phyloP scores from a whole-genome alignment of 441 rosid genomes.

The Populus trichocarpa region DNA sequence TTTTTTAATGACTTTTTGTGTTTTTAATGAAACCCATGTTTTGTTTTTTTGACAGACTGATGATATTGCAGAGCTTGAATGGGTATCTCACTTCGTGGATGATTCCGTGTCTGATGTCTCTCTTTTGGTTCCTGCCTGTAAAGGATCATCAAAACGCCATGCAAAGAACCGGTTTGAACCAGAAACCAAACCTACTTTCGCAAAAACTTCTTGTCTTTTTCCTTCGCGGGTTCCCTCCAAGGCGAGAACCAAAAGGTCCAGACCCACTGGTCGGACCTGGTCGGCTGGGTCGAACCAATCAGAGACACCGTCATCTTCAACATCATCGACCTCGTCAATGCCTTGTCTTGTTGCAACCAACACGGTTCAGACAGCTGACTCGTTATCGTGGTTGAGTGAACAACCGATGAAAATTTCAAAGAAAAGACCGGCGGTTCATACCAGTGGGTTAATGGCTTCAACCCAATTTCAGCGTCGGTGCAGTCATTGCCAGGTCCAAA shows the following conservation, averaged over 20 bases:
- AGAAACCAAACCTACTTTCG: conserved; percentile 9
- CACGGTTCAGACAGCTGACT: conserved; percentile 23
- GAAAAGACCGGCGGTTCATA: conserved; percentile 31
- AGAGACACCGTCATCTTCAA: conserved; percentile 31
- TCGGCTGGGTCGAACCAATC: conserved; percentile 44
- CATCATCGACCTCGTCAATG: conserved; percentile 24
- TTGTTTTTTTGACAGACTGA: conserved; percentile 42
- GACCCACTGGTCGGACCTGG: conserved; percentile 54
- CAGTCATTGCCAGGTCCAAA: conserved; percentile 81
- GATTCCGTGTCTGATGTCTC: conserved; percentile 61
- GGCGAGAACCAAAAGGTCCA: conserved; percentile 73
- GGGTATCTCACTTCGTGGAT: conserved; percentile 87
- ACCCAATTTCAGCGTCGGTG: conserved; percentile 51
- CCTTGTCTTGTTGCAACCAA: conserved; percentile 11
- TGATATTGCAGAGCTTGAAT: conserved; percentile 72
- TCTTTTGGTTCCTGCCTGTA: conserved; percentile 36
- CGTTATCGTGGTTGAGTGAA: conserved; percentile 20
- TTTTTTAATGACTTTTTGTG: background rate
- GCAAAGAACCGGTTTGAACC: conserved; percentile 21
- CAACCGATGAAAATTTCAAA: conserved; percentile 38
- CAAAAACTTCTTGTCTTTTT: conserved; percentile 29
- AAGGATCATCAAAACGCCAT: conserved; percentile 24
- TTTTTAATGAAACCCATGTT: background rate
- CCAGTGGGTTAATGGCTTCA: conserved; percentile 16
- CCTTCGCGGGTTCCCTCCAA: conserved; percentile 59